Evolutionary conservation across 1,284 basidiomycete species (phyloP), one percentile per base, ranked within the genome.

Genomic region (Rhodotorula mucilaginosa): DNA sequence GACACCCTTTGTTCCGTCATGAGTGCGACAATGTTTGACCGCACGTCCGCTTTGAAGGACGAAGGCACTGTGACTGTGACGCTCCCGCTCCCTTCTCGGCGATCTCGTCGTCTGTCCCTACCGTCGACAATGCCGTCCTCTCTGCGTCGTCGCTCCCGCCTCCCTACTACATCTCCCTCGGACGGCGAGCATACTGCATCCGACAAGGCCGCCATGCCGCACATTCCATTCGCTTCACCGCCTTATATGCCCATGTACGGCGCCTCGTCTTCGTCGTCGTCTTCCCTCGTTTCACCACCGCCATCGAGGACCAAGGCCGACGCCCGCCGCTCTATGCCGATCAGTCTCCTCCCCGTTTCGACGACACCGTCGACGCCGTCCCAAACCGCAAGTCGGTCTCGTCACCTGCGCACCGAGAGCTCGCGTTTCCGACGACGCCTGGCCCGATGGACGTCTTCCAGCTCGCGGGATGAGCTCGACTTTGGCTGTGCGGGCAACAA

Each of bases 401-500:
- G n/a, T 26, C 67, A n/a, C 46, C 48, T 3, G 19, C 69, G 46
- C 8, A 48, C 44, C 23, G 21, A 49, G 23, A 60, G 39, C 29
- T 60, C 57, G 5, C 65, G 61, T 49, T 54, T 69, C 29, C 48
- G 39, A 16, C 67, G 68, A 3, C 48, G 60, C 26, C 62, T 69
- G 4, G 23, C 39, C 12, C 61, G 67, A 26, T 65, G 64, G 61
- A 60, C 63, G 15, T 61, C 58, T 26, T 7, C 16, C 31, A 48
- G 44, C 6, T 61, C 52, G 65, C 52, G 44, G 49, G 61, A 62
- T 23, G 65, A 67, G 10, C 68, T 75, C 46, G 74, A 75, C 31
- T 75, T 75, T 58, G 74, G 72, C 16, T 74, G 74, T 59, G 71
- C 66, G 31, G 74, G 74, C n/a, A 15, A n/a, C n/a, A 29, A 15